phyloP scores from a whole-genome alignment of 2,329 filamentous ascomycete genomes.

The Neurospora sp. region DNA sequence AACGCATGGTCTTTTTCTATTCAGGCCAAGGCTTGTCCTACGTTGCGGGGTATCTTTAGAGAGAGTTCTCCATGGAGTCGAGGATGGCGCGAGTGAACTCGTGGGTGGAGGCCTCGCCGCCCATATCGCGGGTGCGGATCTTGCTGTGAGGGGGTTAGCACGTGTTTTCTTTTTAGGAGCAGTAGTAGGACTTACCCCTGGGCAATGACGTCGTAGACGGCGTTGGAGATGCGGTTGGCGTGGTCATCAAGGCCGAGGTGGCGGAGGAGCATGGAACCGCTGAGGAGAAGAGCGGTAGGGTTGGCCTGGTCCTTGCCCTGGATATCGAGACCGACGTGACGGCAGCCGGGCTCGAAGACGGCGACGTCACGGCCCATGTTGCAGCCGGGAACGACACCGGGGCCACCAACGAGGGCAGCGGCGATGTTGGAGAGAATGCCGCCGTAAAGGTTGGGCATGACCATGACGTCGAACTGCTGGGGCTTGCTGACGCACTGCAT shows the following conservation, averaged over 20 bases:
- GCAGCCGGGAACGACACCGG: conserved; percentile 94
- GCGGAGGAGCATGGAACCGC: conserved; percentile 91
- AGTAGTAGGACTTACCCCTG: conserved; percentile 57
- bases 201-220: conserved; percentile 66
- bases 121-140: conserved; percentile 90
- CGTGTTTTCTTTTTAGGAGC: background rate
- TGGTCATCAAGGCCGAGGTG: conserved; percentile 97
- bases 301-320: conserved; percentile 99
- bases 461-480: conserved; percentile 99
- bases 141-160: conserved; percentile 50
- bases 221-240: conserved; percentile 94
- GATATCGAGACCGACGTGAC: conserved; percentile 98
- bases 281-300: conserved; percentile 90
- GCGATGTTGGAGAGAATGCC: conserved; percentile 99
- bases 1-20: background rate
- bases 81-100: conserved; percentile 93
- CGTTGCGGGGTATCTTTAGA: conserved; percentile 13
- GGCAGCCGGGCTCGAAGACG: conserved; percentile 97
- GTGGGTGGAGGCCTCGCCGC: conserved; percentile 78
- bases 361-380: conserved; percentile 99
- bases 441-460: conserved; percentile 99
- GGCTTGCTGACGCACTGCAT: conserved; percentile 97
- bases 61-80: conserved; percentile 73
- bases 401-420: conserved; percentile 90
- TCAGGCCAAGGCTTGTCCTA: background rate